These are phyloP conservation scores for Corymbia citriodora DNA, from an alignment of 441 rosid species.

Conservation along the genomic window DNA sequence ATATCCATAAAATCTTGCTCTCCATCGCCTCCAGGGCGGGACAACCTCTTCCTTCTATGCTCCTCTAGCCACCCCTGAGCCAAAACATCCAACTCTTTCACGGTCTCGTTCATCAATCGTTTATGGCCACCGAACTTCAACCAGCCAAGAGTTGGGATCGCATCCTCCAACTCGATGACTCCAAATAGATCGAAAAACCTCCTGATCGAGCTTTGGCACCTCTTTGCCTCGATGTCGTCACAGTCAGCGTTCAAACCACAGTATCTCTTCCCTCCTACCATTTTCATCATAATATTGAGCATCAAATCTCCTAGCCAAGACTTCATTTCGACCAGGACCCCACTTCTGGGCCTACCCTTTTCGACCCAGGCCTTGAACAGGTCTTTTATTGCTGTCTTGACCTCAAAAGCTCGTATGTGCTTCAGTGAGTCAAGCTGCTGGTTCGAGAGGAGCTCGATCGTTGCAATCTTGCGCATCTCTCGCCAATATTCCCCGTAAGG, in stretches of 20 bases:
- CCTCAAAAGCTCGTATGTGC: too few species aligned
- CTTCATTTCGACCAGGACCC: neutral
- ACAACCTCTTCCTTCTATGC: neutral
- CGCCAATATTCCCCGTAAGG: constrained; percentile 24
- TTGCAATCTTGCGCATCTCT: constrained; percentile 14
- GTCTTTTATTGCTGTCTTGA: too few species aligned
- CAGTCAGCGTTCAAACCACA: neutral
- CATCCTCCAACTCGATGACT: neutral
- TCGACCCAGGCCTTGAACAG: neutral
- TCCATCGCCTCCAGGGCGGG: neutral
- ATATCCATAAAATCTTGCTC: neutral
- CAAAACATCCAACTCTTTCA: neutral
- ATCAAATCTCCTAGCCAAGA: neutral
- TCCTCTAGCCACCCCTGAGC: neutral
- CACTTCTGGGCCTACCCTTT: neutral
- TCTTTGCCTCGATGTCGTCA: neutral
- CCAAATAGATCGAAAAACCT: neutral
- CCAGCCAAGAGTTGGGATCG: neutral
- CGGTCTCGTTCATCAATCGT: neutral
- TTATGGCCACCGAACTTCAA: neutral
- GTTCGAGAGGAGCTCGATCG: neutral
- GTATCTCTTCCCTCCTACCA: neutral
- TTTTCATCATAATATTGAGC: neutral
- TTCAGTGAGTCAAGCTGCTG: too few species aligned
- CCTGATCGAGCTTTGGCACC: neutral